Conservation (phyloP, 2,329 filamentous ascomycete species). For the Paracamarosporium sp. region DNA sequence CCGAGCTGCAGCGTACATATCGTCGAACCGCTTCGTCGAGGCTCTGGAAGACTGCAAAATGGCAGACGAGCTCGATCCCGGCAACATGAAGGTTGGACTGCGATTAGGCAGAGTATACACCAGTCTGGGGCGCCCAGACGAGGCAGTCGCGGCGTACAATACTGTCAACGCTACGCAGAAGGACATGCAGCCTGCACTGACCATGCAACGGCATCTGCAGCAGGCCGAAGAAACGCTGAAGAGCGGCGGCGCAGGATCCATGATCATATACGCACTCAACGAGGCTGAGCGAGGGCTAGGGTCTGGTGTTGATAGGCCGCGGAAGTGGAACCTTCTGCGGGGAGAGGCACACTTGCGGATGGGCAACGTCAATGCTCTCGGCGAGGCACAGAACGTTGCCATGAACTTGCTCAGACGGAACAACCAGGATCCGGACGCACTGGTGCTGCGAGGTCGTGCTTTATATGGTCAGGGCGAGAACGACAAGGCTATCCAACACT, state of each 20-base stretch:
- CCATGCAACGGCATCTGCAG: slow-evolving; percentile 82
- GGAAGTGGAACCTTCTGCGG: slow-evolving; percentile 93
- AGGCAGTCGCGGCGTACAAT: slow-evolving; percentile 82
- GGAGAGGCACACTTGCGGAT: slow-evolving; percentile 93
- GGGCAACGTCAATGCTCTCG: slow-evolving; percentile 85
- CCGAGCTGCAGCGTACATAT: slow-evolving; percentile 92
- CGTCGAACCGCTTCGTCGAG: slow-evolving; percentile 76
- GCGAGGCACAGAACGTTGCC: slow-evolving; percentile 90
- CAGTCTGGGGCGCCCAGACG: slow-evolving; percentile 81
- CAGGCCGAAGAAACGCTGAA: slow-evolving; percentile 80
- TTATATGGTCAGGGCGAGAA: slow-evolving; percentile 94
- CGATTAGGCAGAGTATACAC: slow-evolving; percentile 91
- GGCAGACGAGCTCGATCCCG: slow-evolving; percentile 82
- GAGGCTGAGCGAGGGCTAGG: slow-evolving; percentile 86
- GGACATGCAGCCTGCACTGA: slow-evolving; percentile 81
- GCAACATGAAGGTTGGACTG: slow-evolving; percentile 86
- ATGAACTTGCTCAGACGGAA: slow-evolving; percentile 87
- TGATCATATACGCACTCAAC: slow-evolving; percentile 91
- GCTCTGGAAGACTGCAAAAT: slow-evolving; percentile 87
- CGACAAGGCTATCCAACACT: slow-evolving; percentile 90
- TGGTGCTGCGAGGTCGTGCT: slow-evolving; percentile 86
- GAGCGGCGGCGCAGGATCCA: slow-evolving; percentile 80
- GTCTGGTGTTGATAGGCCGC: slow-evolving; percentile 75
- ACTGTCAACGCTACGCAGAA: slow-evolving; percentile 84
- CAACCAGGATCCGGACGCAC: slow-evolving; percentile 89